phyloP scores from a whole-genome alignment of 2,329 filamentous ascomycete species.

The Botrytis elliptica region DNA sequence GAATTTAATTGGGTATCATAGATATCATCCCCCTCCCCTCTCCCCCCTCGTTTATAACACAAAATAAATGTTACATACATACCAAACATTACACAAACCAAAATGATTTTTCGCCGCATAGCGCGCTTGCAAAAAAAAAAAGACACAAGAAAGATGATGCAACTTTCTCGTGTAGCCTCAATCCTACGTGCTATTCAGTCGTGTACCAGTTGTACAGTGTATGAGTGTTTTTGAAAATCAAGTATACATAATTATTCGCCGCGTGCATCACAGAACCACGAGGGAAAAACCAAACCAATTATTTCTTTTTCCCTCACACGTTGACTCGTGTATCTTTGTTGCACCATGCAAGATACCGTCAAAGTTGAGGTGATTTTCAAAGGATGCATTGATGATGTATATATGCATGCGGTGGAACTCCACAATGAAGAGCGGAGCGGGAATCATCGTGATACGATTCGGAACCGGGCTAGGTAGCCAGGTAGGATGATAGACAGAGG shows the following conservation, averaged over 20 bases:
- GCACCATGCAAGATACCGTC: not conserved
- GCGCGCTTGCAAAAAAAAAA: not conserved
- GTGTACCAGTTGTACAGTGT: not conserved
- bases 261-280: not conserved
- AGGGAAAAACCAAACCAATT: not conserved
- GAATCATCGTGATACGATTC: constrained; percentile 2
- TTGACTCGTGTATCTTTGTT: not conserved
- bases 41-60: not conserved
- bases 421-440: not conserved
- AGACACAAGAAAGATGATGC: not conserved
- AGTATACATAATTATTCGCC: not conserved
- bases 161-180: not conserved
- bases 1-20: not conserved
- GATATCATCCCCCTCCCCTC: not conserved
- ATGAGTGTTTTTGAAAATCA: not conserved
- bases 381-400: not conserved
- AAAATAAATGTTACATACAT: not conserved
- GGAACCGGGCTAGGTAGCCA: not conserved
- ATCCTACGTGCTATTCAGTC: not conserved
- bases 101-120: not conserved
- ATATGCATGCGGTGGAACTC: constrained; percentile 1
- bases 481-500: too few species aligned
- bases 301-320: not conserved
- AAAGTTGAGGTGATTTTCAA: not conserved
- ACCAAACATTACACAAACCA: not conserved